Percentiles rank a stretch among this genome's conserved stretches.
phyloP scores from a whole-genome alignment of 1,139 yeast genomes.

The Scheffersomyces titani region DNA sequence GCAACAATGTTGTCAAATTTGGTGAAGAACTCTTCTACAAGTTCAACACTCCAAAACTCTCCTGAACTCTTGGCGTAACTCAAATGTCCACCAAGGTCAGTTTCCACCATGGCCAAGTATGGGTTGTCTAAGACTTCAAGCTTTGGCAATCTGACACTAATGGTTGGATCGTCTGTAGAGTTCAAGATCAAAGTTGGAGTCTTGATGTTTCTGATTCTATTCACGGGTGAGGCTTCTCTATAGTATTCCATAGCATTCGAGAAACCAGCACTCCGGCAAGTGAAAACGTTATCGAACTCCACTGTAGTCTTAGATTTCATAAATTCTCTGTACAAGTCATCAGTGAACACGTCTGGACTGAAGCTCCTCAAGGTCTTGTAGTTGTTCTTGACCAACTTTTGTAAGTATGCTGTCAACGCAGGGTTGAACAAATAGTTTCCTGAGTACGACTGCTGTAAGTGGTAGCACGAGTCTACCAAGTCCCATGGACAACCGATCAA shows the following conservation, averaged over 20 bases:
- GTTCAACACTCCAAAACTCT: slow-evolving; percentile 73
- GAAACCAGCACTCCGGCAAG: slow-evolving; percentile 75
- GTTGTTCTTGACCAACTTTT: slow-evolving; percentile 64
- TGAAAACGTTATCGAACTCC: slow-evolving; percentile 71
- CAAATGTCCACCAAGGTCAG: slow-evolving; percentile 61
- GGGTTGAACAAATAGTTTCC: slow-evolving; percentile 67
- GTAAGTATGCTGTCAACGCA: slow-evolving; percentile 64
- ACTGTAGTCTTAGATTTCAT: slow-evolving; percentile 36
- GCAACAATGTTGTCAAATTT: slow-evolving; percentile 41
- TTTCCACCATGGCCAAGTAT: slow-evolving; percentile 36
- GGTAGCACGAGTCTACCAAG: slow-evolving; percentile 42
- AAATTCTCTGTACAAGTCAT: slow-evolving; percentile 33
- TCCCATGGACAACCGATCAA: slow-evolving; percentile 40
- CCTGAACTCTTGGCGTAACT: slow-evolving; percentile 60
- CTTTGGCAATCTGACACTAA: slow-evolving; percentile 48
- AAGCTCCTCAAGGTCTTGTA: slow-evolving; percentile 47
- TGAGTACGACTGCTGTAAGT: slow-evolving; percentile 53
- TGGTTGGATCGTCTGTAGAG: slow-evolving; percentile 84
- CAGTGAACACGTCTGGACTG: slow-evolving; percentile 32
- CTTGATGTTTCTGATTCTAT: slow-evolving; percentile 52
- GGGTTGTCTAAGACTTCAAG: slow-evolving; percentile 31
- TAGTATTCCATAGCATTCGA: slow-evolving; percentile 72
- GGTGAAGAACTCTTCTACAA: slow-evolving; percentile 61
- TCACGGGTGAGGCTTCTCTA: slow-evolving; percentile 63
- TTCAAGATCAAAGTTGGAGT: slow-evolving; percentile 72